These are phyloP conservation scores for Metschnikowia cubensis DNA, from an alignment of 805 yeast species.

Conservation along the genomic window DNA sequence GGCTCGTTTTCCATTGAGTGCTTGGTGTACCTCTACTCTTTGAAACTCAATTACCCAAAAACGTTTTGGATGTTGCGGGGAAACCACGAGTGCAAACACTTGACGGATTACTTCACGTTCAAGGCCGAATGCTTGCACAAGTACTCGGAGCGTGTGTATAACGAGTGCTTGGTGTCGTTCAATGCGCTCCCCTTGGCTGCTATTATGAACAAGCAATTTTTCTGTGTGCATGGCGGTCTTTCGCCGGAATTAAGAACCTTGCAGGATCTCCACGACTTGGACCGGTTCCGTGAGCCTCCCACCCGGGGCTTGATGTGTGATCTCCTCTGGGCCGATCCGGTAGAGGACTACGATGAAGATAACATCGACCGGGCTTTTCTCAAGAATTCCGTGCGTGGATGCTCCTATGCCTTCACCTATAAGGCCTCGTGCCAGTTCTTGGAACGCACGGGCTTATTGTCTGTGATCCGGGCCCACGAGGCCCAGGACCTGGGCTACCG, in stretches of 20 bases:
- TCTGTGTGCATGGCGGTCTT: conserved; percentile 95
- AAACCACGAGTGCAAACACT: conserved; percentile 90
- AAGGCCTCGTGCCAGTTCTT: conserved; percentile 77
- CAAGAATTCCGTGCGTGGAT: conserved; percentile 78
- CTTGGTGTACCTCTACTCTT: conserved; percentile 66
- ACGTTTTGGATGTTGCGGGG: conserved; percentile 84
- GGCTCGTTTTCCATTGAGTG: conserved; percentile 89
- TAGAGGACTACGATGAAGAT: conserved; percentile 75
- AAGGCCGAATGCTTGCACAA: conserved; percentile 87
- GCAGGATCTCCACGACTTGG: conserved; percentile 62
- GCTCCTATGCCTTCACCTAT: conserved; percentile 86
- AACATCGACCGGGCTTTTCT: conserved; percentile 46
- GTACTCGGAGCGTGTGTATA: conserved; percentile 62
- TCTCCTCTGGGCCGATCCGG: conserved; percentile 92
- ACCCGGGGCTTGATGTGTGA: conserved; percentile 93
- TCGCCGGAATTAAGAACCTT: conserved; percentile 76
- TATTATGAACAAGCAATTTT: conserved; percentile 86
- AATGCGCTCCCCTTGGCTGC: conserved; percentile 90
- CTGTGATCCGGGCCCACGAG: conserved; percentile 93
- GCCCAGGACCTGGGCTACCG: conserved; percentile 97
- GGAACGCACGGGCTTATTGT: conserved; percentile 69
- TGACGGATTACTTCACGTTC: conserved; percentile 92
- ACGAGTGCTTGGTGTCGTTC: conserved; percentile 72
- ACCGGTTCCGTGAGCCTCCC: conserved; percentile 90
- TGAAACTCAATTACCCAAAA: conserved; percentile 71